A percentile compares a stretch with the other conserved stretches of the same genome.
Evolutionary conservation across 495 filamentous ascomycete genomes (phyloP).

Genomic region (Penicillium dipodomyicola): DNA sequence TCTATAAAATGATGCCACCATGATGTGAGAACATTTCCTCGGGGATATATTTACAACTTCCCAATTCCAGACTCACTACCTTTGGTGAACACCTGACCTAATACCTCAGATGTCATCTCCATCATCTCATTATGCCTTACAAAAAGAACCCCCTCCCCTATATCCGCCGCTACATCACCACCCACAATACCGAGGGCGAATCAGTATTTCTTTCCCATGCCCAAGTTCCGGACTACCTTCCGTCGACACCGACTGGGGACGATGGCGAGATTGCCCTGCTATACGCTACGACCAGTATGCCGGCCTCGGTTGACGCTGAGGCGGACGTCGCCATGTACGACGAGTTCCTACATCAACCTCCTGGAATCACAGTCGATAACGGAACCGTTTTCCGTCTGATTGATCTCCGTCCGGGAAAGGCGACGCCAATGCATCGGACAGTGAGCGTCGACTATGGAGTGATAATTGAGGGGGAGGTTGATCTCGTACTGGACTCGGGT

Average conservation of each 20-base stretch:
- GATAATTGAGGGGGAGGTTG: conserved; percentile 68
- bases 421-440: conserved; percentile 68
- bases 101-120: background rate
- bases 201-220: conserved; percentile 40
- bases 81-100: too few species aligned
- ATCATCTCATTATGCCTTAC: conserved; percentile 12
- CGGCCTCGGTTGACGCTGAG: conserved; percentile 34
- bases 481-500: conserved; percentile 67
- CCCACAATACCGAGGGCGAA: conserved; percentile 38
- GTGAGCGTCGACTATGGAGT: conserved; percentile 70
- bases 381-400: conserved; percentile 51
- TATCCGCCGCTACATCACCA: conserved; percentile 44
- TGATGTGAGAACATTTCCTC: conserved; percentile 12
- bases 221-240: conserved; percentile 34
- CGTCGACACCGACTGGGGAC: conserved; percentile 28
- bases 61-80: background rate
- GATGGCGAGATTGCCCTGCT: conserved; percentile 40
- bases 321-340: conserved; percentile 37
- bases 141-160: conserved; percentile 32
- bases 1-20: conserved; percentile 22
- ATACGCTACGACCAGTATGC: conserved; percentile 38
- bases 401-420: conserved; percentile 64
- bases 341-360: conserved; percentile 36
- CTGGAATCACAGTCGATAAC: conserved; percentile 26
- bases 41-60: background rate